phyloP scores from a whole-genome alignment of 257 asterid species.

The Scutellaria galericulata region DNA sequence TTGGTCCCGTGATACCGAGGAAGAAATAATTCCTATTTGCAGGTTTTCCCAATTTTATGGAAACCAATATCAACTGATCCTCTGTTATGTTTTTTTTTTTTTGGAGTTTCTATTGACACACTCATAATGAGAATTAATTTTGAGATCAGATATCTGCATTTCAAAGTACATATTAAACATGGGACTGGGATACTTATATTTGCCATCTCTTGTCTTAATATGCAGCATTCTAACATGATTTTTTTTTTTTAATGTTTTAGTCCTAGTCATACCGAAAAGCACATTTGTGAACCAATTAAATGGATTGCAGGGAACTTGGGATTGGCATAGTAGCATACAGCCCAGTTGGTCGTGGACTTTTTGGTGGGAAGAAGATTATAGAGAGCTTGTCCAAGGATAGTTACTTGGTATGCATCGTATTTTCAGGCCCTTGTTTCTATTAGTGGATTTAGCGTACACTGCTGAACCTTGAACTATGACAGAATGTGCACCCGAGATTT shows the following conservation, averaged over 20 bases:
- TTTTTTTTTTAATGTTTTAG: neutral
- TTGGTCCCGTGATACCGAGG: constrained; percentile 68
- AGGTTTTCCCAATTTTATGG: constrained; percentile 37
- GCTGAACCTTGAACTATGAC: neutral
- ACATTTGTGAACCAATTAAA: neutral
- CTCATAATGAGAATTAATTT: too few relatives aligned
- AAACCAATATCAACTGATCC: neutral
- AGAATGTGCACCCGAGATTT: constrained; percentile 61
- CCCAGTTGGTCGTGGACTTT: constrained; percentile 61
- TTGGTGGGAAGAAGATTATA: constrained; percentile 53
- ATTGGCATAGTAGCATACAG: constrained; percentile 69
- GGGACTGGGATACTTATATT: neutral
- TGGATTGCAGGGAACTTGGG: constrained; percentile 58
- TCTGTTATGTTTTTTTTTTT: too few relatives aligned
- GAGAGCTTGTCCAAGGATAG: constrained; percentile 51
- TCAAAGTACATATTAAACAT: neutral
- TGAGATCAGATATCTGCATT: neutral
- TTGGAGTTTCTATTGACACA: too few relatives aligned
- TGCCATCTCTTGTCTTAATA: constrained; percentile 4
- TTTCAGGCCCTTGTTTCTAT: neutral
- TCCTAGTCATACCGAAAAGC: neutral
- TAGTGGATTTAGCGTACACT: neutral
- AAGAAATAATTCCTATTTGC: constrained; percentile 60
- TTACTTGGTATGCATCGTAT: constrained; percentile 42
- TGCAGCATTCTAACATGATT: neutral